Conservation (phyloP, 768 basidiomycete species). For the Tulasnella sp. region DNA sequence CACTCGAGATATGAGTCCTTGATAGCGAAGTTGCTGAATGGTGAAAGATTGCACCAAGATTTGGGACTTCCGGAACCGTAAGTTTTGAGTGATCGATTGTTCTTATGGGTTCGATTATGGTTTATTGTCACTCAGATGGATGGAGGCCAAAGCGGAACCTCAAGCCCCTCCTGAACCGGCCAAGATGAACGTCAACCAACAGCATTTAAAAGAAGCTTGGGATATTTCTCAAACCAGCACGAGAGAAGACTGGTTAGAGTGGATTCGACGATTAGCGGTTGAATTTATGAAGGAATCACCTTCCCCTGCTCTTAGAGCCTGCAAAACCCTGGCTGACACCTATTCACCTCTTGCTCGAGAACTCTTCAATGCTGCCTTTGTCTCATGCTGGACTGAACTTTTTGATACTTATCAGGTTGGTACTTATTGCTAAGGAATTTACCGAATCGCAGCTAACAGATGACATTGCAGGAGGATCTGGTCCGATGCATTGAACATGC, state of each 20-base stretch:
- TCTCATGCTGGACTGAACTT: constrained; percentile 93
- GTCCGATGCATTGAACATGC: constrained; percentile 81
- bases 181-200: constrained; percentile 90
- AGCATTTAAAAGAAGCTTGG: constrained; percentile 95
- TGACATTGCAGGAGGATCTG: constrained; percentile 63
- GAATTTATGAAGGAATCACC: constrained; percentile 98
- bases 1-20: constrained; percentile 81
- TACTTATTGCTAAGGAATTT: not conserved
- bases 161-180: constrained; percentile 53
- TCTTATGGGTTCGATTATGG: not conserved
- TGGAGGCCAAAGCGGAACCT: constrained; percentile 22
- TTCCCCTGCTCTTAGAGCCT: constrained; percentile 93
- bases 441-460: not conserved
- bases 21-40: constrained; percentile 77
- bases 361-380: constrained; percentile 94
- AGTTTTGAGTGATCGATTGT: not conserved
- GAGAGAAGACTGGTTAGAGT: constrained; percentile 84
- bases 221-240: constrained; percentile 65
- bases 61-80: constrained; percentile 46
- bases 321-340: constrained; percentile 84
- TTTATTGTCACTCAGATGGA: constrained; percentile 5
- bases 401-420: constrained; percentile 92
- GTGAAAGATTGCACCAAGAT: constrained; percentile 85
- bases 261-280: constrained; percentile 85
- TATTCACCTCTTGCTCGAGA: constrained; percentile 86